Base-by-base conservation (phyloP, 106 monocot genomes). In the Cymbidium sinense region DNA sequence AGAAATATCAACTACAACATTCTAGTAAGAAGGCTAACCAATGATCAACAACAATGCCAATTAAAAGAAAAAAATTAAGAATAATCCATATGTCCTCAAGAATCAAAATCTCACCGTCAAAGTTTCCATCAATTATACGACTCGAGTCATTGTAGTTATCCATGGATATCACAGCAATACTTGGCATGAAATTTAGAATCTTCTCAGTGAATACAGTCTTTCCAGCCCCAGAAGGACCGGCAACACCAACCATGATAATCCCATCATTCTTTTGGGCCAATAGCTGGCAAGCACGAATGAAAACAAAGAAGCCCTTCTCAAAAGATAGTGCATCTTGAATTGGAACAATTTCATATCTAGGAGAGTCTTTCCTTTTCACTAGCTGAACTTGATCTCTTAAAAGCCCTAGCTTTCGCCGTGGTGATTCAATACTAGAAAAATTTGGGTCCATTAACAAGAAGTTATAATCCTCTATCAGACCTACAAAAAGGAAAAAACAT, bases 191-290 rank as follows among this genome's bases (percentile, higher is more conserved):
- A 83, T 86, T 98, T 28, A 98, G 81, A 51, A 98, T 86, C 64
- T 98, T 98, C 80, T 98, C 98, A 34, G 98, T 98, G 77, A 98
- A 98, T 43, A 94, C 90, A 37, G 98, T 88, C 76, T 98, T 98
- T 41, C 98, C 98, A 78, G 98, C 94, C 50, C 98, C 98, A 64
- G 98, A 98, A 28, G 98, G 98, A 19, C 98, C 98, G 55, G 98
- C 98, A 76, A 98, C 82, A 0, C 98, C 98, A 72, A 98, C 94
- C 28, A 98, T 81, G 84, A 87, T 87, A 31, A 92, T 90, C 19
- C 98, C 94, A 9, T 98, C 88, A 67, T 94, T 94, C 70, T 90
- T 87, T 77, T 98, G 98, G 61, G 84, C 88, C 81, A 98, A 79
- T 44, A 98, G 62, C 58, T 98, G 98, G 83, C 98, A 98, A 52